Evolutionary conservation across 2,329 filamentous ascomycete genomes (phyloP), one percentile per base, ranked within the genome.

Genomic region (Fusarium poae): DNA sequence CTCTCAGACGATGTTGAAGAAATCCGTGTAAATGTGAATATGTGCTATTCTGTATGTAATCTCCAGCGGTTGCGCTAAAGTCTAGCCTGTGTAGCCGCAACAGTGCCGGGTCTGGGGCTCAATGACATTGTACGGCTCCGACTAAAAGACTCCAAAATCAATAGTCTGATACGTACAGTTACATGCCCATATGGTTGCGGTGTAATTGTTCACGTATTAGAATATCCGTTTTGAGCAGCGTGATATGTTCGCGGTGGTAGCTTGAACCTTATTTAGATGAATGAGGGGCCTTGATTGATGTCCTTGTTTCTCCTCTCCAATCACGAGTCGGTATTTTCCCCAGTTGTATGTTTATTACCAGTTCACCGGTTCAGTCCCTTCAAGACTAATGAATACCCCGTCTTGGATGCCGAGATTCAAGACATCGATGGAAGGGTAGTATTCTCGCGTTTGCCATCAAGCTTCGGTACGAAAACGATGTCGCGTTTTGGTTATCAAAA

Each of bases 261-360:
- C 23, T 43, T 45, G 65, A 73, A 74, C 69, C 70, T 74, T 74
- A 68, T 58, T 68, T 57, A 62, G 55, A 69, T 73, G 57, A 63
- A 60, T 56, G 66, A 55, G 30, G 30, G 59, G 42, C 58, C 60
- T 60, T 70, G 57, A 59, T 40, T 57, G 55, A 56, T 56, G 32
- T 49, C 35, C 23, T 35, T 54, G 43, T 49, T 46, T 56, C 48
- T 67, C 27, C 39, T 51, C 55, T 57, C 71, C 70, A 74, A 72
- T 74, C 67, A 65, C 13, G n/a, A n/a, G 7, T 53, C 42, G 29
- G 37, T 29, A 25, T 60, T 35, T 58, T 54, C 58, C 55, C 52
- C 46, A 57, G 42, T 43, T 30, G 40, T 42, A 32, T 46, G 44
- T 54, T 48, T 37, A 25, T 54, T 58, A 51, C 57, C 59, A 62